Conservation (phyloP, 1,284 basidiomycete species). For the Naganishia liquefaciens region DNA sequence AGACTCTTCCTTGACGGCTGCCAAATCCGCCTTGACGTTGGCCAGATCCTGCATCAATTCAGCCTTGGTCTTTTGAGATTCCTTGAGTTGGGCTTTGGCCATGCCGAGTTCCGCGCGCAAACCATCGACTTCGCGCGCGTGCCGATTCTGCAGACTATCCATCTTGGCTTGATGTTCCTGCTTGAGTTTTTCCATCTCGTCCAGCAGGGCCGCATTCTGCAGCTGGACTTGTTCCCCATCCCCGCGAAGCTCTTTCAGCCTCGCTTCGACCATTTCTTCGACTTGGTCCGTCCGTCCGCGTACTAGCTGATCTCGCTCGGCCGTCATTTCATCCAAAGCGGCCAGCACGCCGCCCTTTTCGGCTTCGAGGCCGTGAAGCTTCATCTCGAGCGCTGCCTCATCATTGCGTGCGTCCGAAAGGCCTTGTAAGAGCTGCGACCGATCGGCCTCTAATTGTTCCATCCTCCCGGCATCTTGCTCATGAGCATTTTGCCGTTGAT, state of each 20-base stretch:
- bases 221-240: constrained; percentile 85
- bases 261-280: constrained; percentile 78
- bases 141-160: constrained; percentile 48
- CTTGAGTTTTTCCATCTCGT: constrained; percentile 48
- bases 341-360: constrained; percentile 55
- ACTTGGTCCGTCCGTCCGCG: constrained; percentile 74
- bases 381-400: constrained; percentile 70
- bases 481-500: constrained; percentile 40
- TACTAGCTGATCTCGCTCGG: constrained; percentile 73
- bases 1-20: constrained; percentile 41
- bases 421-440: constrained; percentile 66
- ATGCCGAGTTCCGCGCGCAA: constrained; percentile 53
- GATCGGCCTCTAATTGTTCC: constrained; percentile 68
- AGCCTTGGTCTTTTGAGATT: constrained; percentile 48
- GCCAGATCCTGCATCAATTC: constrained; percentile 46
- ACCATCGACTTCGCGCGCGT: constrained; percentile 50
- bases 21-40: constrained; percentile 46
- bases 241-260: constrained; percentile 85
- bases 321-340: constrained; percentile 66
- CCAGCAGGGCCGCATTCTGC: constrained; percentile 74
- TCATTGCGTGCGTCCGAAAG: constrained; percentile 72
- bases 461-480: constrained; percentile 56
- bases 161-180: constrained; percentile 62
- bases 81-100: constrained; percentile 50
- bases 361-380: constrained; percentile 59